Evolutionary conservation across 1,284 basidiomycete species (phyloP).

Genomic region (Rhodotorula sp.): DNA sequence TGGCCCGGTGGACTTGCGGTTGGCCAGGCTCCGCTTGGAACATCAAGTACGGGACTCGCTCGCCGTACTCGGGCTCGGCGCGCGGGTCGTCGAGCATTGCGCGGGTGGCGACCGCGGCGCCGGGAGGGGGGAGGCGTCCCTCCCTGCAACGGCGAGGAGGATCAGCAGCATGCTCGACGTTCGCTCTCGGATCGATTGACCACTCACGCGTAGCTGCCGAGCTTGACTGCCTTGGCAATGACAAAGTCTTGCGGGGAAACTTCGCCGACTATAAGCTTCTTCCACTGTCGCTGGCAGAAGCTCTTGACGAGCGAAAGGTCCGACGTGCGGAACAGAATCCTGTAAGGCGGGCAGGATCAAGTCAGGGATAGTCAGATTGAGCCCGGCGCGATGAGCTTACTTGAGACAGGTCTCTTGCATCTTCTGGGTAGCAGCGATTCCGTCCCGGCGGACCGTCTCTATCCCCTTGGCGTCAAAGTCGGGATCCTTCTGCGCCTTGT

Average conservation of each 20-base stretch:
- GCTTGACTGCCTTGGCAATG: slow-evolving; percentile 86
- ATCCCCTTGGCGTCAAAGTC: slow-evolving; percentile 96
- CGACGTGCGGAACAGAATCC: slow-evolving; percentile 81
- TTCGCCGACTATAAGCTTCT: slow-evolving; percentile 74
- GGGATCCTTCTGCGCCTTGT: slow-evolving; percentile 71
- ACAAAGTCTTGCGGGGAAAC: slow-evolving; percentile 86
- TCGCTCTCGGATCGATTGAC: not conserved
- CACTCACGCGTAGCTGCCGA: slow-evolving; percentile 81
- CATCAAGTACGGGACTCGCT: slow-evolving; percentile 90
- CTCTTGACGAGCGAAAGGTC: slow-evolving; percentile 85
- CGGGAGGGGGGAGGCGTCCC: slow-evolving; percentile 80
- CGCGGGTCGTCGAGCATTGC: slow-evolving; percentile 71
- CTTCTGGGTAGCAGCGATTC: slow-evolving; percentile 79
- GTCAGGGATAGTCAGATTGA: not conserved
- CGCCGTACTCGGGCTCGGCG: slow-evolving; percentile 84
- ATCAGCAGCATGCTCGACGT: no score
- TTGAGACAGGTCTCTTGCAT: slow-evolving; percentile 84
- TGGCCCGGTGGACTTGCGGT: slow-evolving; percentile 75
- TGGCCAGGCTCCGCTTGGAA: slow-evolving; percentile 64
- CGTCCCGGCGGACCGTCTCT: slow-evolving; percentile 91
- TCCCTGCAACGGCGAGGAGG: slow-evolving; percentile 55
- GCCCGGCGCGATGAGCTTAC: slow-evolving; percentile 53
- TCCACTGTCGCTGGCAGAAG: slow-evolving; percentile 83
- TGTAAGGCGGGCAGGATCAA: slow-evolving; percentile 45
- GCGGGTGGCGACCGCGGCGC: slow-evolving; percentile 78